These are phyloP conservation scores for Opeltia flavorubescens DNA, from an alignment of 495 filamentous ascomycete genomes.

Conservation along the genomic window DNA sequence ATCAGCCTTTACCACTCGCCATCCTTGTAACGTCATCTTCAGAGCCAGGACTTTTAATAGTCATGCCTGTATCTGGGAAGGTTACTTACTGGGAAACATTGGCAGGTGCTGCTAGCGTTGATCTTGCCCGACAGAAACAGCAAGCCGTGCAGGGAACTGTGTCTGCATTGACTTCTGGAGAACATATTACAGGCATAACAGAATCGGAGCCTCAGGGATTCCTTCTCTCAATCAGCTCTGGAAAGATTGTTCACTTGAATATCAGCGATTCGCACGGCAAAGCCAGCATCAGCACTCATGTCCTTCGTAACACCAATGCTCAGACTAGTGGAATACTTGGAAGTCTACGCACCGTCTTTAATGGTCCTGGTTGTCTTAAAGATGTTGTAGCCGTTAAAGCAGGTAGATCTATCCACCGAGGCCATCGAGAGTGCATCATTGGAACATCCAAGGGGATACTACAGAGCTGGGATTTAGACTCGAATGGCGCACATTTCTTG, in stretches of 20 bases:
- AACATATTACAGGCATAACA: slow-evolving; percentile 59
- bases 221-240: slow-evolving; percentile 65
- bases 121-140: slow-evolving; percentile 60
- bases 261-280: slow-evolving; percentile 75
- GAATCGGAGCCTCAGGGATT: slow-evolving; percentile 80
- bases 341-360: slow-evolving; percentile 57
- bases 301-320: slow-evolving; percentile 44
- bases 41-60: slow-evolving; percentile 69
- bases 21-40: slow-evolving; percentile 61
- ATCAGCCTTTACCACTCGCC: slow-evolving; percentile 63
- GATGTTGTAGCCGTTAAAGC: slow-evolving; percentile 66
- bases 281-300: slow-evolving; percentile 58
- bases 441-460: slow-evolving; percentile 59
- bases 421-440: slow-evolving; percentile 72
- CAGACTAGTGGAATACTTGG: slow-evolving; percentile 52
- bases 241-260: slow-evolving; percentile 71
- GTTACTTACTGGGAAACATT: slow-evolving; percentile 93
- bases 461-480: slow-evolving; percentile 75
- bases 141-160: slow-evolving; percentile 62
- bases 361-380: slow-evolving; percentile 48
- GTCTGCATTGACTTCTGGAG: slow-evolving; percentile 58
- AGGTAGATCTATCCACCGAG: slow-evolving; percentile 51
- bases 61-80: slow-evolving; percentile 70
- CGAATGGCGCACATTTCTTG: slow-evolving; percentile 53
- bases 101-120: slow-evolving; percentile 61